Evolutionary conservation across 371 early-diverging fungal species (phyloP), one percentile per base, ranked within the genome.

Genomic region (Entomophthora muscae): DNA sequence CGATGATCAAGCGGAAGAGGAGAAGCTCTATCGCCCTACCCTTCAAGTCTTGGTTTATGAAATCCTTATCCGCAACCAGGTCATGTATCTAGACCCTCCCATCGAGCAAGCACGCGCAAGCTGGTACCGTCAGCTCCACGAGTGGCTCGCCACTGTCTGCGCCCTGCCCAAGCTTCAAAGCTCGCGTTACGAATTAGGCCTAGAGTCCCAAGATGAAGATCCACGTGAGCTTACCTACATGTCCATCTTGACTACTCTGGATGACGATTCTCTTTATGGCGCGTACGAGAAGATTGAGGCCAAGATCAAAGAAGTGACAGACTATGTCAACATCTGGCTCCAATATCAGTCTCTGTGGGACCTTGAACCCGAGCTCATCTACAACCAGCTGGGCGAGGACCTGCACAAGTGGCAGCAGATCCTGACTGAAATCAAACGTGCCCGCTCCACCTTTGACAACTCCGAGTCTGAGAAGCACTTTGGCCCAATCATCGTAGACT

Each of bases 281-380:
- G 95, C 91, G 1, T 98, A 97, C 70, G 78, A 80, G 30, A 80
- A 81, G 56, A 83, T 98, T 28, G 93, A 97, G 74, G 67, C 70
- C 30, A 90, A 86, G 75, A 76, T 90, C 24, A 67, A 76, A 26
- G 80, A 89, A 70, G 92, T 92, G 12, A 76, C 78, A 21, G 79
- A 83, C 31, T 98, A 98, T 67, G 90, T 93, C 57, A 79, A 82
- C 56, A 86, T 91, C 61, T 98, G 98, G 98, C 78, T 95, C 7
- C 92, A 89, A 69, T 98, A 98, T 73, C 99, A 98, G 71, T 88
- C 91, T 2, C 78, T 98, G 26, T 97, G 98, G 98, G 98, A 98
- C 72, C 77, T 95, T 42, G 95, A 95, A 67, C 78, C 85, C 0
- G 87, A 85, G 67, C 76, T 82, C 33, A 88, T 98, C 27, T 85